Base-by-base conservation (phyloP, 2,329 filamentous ascomycete species). In the Cryphonectria nitschkei region DNA sequence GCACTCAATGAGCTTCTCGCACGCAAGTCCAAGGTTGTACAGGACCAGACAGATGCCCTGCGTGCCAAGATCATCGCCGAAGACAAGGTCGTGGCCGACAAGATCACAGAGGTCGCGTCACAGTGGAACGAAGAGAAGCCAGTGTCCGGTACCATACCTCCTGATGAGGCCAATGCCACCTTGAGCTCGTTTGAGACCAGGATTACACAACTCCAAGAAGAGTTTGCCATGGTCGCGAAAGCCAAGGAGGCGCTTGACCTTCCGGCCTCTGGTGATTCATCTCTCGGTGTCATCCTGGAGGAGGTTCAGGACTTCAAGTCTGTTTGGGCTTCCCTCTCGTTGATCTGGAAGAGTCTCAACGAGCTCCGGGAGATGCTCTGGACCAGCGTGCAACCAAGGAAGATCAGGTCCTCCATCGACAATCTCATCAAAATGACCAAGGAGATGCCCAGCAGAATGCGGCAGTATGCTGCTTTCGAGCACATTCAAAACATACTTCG, bases 271-370 rank as follows among this genome's bases (percentile, higher is more conserved):
- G 85, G 91, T 0, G 93, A 97, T 75, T 93, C 92, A 67, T 90
- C 92, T n/a, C 88, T 99, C 32, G 86, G 89, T n/a, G 88, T 92
- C 37, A 92, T 98, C 11, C 86, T 98, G 22, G 95, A 98, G 79
- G 96, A 99, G 82, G 94, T 99, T 2, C 94, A 97, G 73, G 96
- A 99, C 81, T 99, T 99, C 84, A 97, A 97, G 82, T 98, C 95
- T 29, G 96, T 99, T 13, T 99, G 96, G 96, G 93, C 95, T 43
- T 95, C 93, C 65, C 84, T 99, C 65, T 95, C 94, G 34, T 97
- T 95, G 7, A 97, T 99, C 73, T 99, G 96, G 96, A 93, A 93
- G 79, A 97, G 93, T 78, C 85, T 99, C 72, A 96, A 98, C 77
- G 95, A 98, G 77, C 92, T 98, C 22, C 90, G 94, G 41, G 97